These are phyloP conservation scores for Bassia scoparia DNA, from an alignment of 148 eudicot genomes.

Conservation along the genomic window DNA sequence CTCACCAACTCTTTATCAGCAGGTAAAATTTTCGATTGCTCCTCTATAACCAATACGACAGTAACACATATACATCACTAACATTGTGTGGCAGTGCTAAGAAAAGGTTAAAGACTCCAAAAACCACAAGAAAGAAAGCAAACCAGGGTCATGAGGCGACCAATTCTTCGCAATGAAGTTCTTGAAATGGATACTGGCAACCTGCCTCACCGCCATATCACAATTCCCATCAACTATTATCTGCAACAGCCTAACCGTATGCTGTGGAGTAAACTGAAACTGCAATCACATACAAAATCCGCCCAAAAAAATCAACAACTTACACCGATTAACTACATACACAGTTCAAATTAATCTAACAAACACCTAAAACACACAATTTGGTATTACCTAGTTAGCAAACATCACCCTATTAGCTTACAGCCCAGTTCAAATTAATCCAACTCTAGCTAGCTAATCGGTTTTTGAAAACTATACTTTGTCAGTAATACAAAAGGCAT, in stretches of 20 bases:
- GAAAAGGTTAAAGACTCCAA: not conserved
- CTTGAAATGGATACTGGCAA: constrained; percentile 91
- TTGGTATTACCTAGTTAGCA: not conserved
- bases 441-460: no score
- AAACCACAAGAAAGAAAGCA: constrained; percentile 11
- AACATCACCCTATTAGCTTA: not conserved
- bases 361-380: not conserved
- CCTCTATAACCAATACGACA: constrained; percentile 43
- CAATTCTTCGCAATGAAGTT: constrained; percentile 91
- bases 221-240: constrained; percentile 85
- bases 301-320: not conserved
- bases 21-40: constrained; percentile 71
- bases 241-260: constrained; percentile 89
- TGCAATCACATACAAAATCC: constrained; percentile 27
- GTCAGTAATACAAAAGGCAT: not conserved
- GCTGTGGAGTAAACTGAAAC: constrained; percentile 88
- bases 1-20: constrained; percentile 80
- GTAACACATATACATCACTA: not conserved
- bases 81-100: not conserved
- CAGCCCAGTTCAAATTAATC: no score
- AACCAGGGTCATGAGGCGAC: constrained; percentile 90
- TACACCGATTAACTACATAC: not conserved
- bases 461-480: no score
- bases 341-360: not conserved
- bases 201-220: constrained; percentile 88